phyloP scores from a whole-genome alignment of 805 yeast genomes.

The Vanderwaltozyma tropicalis region DNA sequence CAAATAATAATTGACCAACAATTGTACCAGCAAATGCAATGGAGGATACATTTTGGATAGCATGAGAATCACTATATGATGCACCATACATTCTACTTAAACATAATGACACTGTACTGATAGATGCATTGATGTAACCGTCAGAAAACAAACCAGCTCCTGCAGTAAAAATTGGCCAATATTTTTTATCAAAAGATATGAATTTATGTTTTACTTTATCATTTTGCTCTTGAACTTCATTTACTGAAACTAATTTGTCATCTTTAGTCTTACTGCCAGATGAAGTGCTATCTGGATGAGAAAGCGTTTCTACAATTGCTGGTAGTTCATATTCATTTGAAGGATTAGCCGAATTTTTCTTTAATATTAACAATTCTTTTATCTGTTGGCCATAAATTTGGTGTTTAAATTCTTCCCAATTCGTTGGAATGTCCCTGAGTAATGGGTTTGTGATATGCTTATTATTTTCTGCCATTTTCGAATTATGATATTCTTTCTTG shows the following conservation, averaged over 20 bases:
- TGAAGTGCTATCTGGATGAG: too few relatives aligned
- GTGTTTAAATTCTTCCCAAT: background rate
- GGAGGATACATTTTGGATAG: slow-evolving; percentile 71
- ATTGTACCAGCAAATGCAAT: slow-evolving; percentile 91
- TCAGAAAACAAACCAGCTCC: slow-evolving; percentile 93
- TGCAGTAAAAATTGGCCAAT: slow-evolving; percentile 67
- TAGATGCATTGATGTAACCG: slow-evolving; percentile 83
- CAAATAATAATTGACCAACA: slow-evolving; percentile 74
- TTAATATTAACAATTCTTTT: background rate
- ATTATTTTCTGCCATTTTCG: background rate
- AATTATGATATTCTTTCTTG: too few relatives aligned
- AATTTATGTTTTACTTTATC: background rate
- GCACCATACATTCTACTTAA: slow-evolving; percentile 54
- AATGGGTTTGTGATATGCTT: background rate
- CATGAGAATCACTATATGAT: slow-evolving; percentile 50
- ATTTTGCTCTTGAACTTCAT: background rate
- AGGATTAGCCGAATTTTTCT: too few relatives aligned
- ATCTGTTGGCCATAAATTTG: background rate
- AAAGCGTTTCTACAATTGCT: too few relatives aligned
- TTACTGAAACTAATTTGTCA: background rate
- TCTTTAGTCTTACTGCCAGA: too few relatives aligned
- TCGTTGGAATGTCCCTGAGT: background rate
- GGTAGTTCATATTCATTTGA: too few relatives aligned
- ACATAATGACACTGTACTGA: slow-evolving; percentile 67
- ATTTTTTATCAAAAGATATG: slow-evolving; percentile 16